Evolutionary conservation across 768 basidiomycete genomes (phyloP).

Genomic region (Coprinopsis marcescibilis): DNA sequence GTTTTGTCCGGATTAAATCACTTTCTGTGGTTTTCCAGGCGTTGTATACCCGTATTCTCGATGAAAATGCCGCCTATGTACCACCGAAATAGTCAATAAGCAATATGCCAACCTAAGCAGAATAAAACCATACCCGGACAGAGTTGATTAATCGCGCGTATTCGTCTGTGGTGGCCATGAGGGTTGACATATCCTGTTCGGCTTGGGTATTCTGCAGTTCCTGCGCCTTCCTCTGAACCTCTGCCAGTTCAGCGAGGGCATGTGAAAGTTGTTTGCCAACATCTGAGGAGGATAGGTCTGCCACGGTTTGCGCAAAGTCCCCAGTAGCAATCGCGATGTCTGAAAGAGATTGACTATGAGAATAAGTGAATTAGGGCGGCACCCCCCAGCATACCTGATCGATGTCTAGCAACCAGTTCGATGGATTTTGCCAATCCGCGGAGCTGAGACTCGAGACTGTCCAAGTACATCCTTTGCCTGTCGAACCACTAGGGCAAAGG

Average conservation of each 20-base stretch:
- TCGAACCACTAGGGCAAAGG: slow-evolving; percentile 77
- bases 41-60: slow-evolving; percentile 78
- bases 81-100: background rate
- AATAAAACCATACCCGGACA: slow-evolving; percentile 57
- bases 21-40: slow-evolving; percentile 77
- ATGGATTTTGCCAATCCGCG: slow-evolving; percentile 84
- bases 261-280: slow-evolving; percentile 67
- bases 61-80: slow-evolving; percentile 77
- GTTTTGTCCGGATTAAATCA: slow-evolving; percentile 66
- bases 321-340: slow-evolving; percentile 65
- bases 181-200: slow-evolving; percentile 73
- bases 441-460: slow-evolving; percentile 85
- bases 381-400: too few relatives aligned
- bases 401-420: slow-evolving; percentile 77
- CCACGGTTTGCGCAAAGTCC: slow-evolving; percentile 75
- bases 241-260: slow-evolving; percentile 63
- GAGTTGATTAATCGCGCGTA: slow-evolving; percentile 88
- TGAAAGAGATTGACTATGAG: slow-evolving; percentile 20
- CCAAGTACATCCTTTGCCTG: slow-evolving; percentile 75
- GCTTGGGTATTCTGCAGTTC: slow-evolving; percentile 71
- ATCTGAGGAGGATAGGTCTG: slow-evolving; percentile 70
- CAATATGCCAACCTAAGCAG: background rate
- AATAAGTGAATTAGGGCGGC: background rate
- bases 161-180: slow-evolving; percentile 87
- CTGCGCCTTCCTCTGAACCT: slow-evolving; percentile 68